Percentiles rank a stretch among this genome's conserved stretches.
Conservation (phyloP, 1,284 basidiomycete genomes). For the Porodaedalea pini region DNA sequence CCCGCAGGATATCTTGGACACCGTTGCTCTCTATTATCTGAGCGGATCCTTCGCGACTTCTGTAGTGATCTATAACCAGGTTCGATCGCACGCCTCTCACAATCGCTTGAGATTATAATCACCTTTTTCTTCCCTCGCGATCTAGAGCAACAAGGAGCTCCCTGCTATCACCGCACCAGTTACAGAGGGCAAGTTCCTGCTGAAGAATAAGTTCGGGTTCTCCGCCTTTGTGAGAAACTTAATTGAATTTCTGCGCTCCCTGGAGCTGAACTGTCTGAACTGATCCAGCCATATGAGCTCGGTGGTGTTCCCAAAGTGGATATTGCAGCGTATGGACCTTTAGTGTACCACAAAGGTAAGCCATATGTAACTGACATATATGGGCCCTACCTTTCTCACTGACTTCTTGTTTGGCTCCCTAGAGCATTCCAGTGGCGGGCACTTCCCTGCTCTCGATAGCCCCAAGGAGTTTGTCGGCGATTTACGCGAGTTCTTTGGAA, state of each 20-base stretch:
- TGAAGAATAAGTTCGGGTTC: conserved; percentile 23
- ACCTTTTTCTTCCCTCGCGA: not conserved
- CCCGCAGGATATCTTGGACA: conserved; percentile 22
- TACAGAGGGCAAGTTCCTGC: conserved; percentile 7
- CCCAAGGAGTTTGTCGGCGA: conserved; percentile 15
- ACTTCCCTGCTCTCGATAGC: conserved; percentile 18
- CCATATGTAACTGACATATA: not conserved
- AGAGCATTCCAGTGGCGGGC: conserved; percentile 17
- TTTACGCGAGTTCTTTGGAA: conserved; percentile 14
- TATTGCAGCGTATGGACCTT: conserved; percentile 16
- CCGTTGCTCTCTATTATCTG: conserved; percentile 26
- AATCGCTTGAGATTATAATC: not conserved
- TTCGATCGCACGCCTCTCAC: not conserved
- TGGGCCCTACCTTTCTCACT: not conserved
- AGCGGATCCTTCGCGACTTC: conserved; percentile 23
- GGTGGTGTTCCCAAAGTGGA: conserved; percentile 16
- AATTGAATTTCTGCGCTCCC: not conserved
- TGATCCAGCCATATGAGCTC: conserved; percentile 24
- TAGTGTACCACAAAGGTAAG: conserved; percentile 24
- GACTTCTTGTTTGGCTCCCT: too few relatives aligned
- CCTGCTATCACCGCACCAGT: not conserved
- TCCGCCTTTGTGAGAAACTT: conserved; percentile 21
- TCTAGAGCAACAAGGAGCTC: conserved; percentile 14
- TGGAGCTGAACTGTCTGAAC: not conserved
- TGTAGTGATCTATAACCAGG: conserved; percentile 26